Percentiles rank a stretch among this genome's conserved stretches.
Evolutionary conservation across 2,329 filamentous ascomycete genomes (phyloP).

Genomic region (Beauveria scarabaeidicola): DNA sequence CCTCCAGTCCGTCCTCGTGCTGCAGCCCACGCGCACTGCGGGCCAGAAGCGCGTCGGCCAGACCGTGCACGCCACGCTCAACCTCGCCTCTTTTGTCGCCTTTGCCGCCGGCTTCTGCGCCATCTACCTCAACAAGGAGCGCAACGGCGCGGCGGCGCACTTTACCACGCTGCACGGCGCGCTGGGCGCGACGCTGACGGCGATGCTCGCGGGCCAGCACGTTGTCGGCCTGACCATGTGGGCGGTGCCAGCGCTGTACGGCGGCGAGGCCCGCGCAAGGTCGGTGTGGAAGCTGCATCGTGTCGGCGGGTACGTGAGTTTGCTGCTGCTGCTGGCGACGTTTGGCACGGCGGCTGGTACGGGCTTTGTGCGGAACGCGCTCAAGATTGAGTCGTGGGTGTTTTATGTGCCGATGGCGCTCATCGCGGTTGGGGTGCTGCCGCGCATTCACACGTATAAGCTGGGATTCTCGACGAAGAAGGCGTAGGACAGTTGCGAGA

Average conservation of each 20-base stretch:
- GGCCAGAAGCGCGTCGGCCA: slow-evolving; percentile 60
- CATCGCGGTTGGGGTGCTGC: slow-evolving; percentile 61
- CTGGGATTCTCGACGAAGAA: slow-evolving; percentile 41
- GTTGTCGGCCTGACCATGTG: slow-evolving; percentile 77
- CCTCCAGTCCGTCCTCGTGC: slow-evolving; percentile 69
- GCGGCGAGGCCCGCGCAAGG: slow-evolving; percentile 72
- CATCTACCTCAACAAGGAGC: slow-evolving; percentile 79
- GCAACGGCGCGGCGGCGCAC: slow-evolving; percentile 51
- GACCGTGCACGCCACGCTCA: slow-evolving; percentile 59
- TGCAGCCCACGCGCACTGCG: slow-evolving; percentile 78
- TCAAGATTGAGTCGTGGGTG: slow-evolving; percentile 70
- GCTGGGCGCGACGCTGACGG: slow-evolving; percentile 54
- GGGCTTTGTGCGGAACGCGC: slow-evolving; percentile 57
- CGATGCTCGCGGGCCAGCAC: slow-evolving; percentile 61
- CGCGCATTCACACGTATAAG: slow-evolving; percentile 76
- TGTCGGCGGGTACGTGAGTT: slow-evolving; percentile 62
- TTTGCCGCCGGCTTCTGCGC: slow-evolving; percentile 58
- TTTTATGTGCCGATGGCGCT: slow-evolving; percentile 58
- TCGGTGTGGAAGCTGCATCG: slow-evolving; percentile 86
- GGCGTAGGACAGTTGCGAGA: not conserved
- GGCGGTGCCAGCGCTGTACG: slow-evolving; percentile 65
- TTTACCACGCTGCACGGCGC: slow-evolving; percentile 77
- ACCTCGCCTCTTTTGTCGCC: slow-evolving; percentile 52
- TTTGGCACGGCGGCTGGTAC: slow-evolving; percentile 70
- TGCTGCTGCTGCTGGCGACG: slow-evolving; percentile 64